Evolutionary conservation across 768 basidiomycete species (phyloP).

Genomic region (Chalciporus piperatus): DNA sequence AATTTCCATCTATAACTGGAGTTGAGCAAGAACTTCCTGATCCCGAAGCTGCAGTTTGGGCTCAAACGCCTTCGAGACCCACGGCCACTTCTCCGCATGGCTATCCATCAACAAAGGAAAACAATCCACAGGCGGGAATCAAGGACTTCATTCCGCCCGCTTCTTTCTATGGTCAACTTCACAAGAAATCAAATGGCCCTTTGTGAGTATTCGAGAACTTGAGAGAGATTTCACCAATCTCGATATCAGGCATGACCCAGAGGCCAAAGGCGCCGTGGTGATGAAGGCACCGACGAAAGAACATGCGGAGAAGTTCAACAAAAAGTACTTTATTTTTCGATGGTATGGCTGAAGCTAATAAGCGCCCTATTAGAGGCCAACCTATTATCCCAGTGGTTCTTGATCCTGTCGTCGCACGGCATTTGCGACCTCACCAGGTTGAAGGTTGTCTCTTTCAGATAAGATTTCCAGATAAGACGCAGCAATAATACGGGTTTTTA

Average conservation of each 20-base stretch:
- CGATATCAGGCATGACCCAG: slow-evolving; percentile 67
- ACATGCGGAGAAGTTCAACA: slow-evolving; percentile 66
- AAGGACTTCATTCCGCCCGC: slow-evolving; percentile 48
- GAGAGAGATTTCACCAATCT: background rate
- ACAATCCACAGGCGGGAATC: slow-evolving; percentile 11
- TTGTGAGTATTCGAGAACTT: slow-evolving; percentile 12
- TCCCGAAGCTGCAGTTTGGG: slow-evolving; percentile 13
- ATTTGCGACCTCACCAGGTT: slow-evolving; percentile 83
- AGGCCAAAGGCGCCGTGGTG: slow-evolving; percentile 72
- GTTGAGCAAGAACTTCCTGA: slow-evolving; percentile 28
- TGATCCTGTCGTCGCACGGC: slow-evolving; percentile 77
- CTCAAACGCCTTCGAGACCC: slow-evolving; percentile 14
- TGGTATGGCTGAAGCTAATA: slow-evolving; percentile 2
- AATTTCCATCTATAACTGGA: slow-evolving; percentile 47
- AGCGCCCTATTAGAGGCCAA: slow-evolving; percentile 43
- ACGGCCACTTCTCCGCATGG: slow-evolving; percentile 3
- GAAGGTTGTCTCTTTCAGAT: slow-evolving; percentile 55
- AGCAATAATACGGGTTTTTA: slow-evolving; percentile 23
- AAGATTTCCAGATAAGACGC: background rate
- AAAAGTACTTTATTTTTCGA: slow-evolving; percentile 45
- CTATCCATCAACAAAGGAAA: slow-evolving; percentile 18
- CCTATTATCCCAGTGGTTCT: slow-evolving; percentile 81
- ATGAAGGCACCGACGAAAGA: slow-evolving; percentile 76
- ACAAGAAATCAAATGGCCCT: slow-evolving; percentile 25
- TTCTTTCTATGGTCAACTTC: slow-evolving; percentile 57